Conservation (phyloP, 768 basidiomycete genomes). For the Leccinum subgranulosum region DNA sequence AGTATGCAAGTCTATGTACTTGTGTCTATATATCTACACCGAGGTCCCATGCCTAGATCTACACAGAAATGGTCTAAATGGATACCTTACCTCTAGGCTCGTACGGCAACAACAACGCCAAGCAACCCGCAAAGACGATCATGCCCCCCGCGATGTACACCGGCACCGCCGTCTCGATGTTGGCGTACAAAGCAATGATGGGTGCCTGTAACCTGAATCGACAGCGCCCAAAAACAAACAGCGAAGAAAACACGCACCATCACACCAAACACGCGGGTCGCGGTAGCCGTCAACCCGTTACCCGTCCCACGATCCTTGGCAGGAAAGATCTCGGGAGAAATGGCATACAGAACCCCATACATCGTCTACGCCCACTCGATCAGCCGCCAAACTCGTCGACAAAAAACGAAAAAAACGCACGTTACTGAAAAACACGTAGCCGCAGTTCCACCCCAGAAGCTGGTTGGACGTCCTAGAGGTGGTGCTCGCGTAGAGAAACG, state of each 20-base stretch:
- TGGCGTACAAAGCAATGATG: slow-evolving; percentile 67
- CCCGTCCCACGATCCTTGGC: slow-evolving; percentile 73
- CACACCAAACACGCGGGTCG: slow-evolving; percentile 64
- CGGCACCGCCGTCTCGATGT: slow-evolving; percentile 61
- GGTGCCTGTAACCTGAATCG: slow-evolving; percentile 39
- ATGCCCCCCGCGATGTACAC: slow-evolving; percentile 70
- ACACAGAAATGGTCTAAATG: background rate
- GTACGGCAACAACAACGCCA: slow-evolving; percentile 62
- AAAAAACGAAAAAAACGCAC: slow-evolving; percentile 29
- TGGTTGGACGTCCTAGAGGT: slow-evolving; percentile 65
- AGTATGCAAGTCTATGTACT: background rate
- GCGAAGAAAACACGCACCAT: slow-evolving; percentile 39
- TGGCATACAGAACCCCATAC: slow-evolving; percentile 75
- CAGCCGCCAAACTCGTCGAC: background rate
- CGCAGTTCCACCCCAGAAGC: slow-evolving; percentile 80
- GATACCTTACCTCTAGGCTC: slow-evolving; percentile 54
- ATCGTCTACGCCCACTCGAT: slow-evolving; percentile 45
- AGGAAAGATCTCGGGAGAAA: slow-evolving; percentile 69
- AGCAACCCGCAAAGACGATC: slow-evolving; percentile 54
- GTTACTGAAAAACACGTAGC: slow-evolving; percentile 60
- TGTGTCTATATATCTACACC: background rate
- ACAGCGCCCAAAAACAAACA: too few relatives aligned
- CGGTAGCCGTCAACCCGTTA: slow-evolving; percentile 59
- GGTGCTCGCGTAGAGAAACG: slow-evolving; percentile 71
- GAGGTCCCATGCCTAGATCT: background rate